Base-by-base conservation (phyloP, 1,139 yeast species). In the Pneumocystis jirovecii region DNA sequence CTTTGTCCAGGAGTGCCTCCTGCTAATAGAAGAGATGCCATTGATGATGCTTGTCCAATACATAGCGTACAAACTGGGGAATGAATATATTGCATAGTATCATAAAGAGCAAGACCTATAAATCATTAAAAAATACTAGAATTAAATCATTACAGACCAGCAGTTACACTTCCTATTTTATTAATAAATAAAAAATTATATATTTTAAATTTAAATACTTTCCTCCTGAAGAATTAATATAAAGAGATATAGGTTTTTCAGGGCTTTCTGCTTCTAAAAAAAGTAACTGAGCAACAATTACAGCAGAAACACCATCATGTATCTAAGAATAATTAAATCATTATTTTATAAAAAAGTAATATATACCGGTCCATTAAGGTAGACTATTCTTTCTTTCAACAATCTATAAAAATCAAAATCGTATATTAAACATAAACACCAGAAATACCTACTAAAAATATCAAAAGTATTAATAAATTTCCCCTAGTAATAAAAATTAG, bases 201-300 rank as follows among this genome's bases (percentile, higher is more conserved):
- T 19, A n/a, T 25, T 50, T 3, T 12, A 15, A 25, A 3, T 25
- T 25, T 29, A 50, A 50, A 50, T 50, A 50, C 57, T 50, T 50
- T 50, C 77, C 77, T 1, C 77, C 77, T 2, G 76, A 75, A 0
- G 76, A 74, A 65, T 75, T 75, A 66, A 75, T 74, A 67, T 75
- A 75, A 61, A 75, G 67, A 67, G 71, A 70, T 50, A 75, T 74
- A 7, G 76, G 74, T 45, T 71, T 68, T 3, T 69, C 66, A 8
- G 75, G 72, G 35, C 67, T 69, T 61, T 74, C 73, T 1, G 74
- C 71, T 64, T 75, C 77, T 56, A 75, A 65, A 61, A 71, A 75
- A 19, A 75, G 68, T 39, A 75, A 69, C 62, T 75, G 77, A 1
- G 77, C 76, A 31, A 75, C 74, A n/a, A 75, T 70, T 3, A 72